Base-by-base conservation (phyloP, 176 grass and related monocot species). In the Lolium rigidum region DNA sequence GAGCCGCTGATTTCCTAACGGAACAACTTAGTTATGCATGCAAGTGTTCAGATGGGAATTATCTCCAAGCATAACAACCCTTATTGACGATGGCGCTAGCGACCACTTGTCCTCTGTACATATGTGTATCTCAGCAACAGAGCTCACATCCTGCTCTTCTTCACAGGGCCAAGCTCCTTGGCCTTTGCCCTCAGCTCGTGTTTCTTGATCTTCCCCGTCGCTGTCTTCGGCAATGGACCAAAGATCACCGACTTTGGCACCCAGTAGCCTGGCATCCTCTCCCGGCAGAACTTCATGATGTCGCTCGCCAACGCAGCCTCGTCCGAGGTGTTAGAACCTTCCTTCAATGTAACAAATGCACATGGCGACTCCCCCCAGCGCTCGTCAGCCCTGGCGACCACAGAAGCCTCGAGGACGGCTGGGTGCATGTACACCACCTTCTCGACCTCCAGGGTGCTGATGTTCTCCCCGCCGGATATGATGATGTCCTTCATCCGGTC, bases 401-500 rank as follows among this genome's bases (percentile, higher is more conserved):
- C 94, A 11, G 94, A 96, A 0, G 43, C 84, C 77, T 99, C 97
- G 0, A 94, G 88, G 55, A 99, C 82, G 4, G 90, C 97, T 35
- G 97, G 92, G 52, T 99, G 92, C 82, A 62, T 25, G 84, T 89
- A 86, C 78, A 99, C 9, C 31, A 76, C 86, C 77, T 93, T 94
- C 88, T 99, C 97, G 56, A 99, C 97, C 82, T 99, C 97, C 86
- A 99, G 79, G 82, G 92, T 99, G 86, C 90, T 94, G 79, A 99
- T 99, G 82, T 99, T 99, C 87, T 96, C 97, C 11, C 97, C 94
- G 9, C 97, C 97, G 22, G 97, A 99, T 87, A 99, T 96, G 81
- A 99, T 94, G 50, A 99, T 94, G 68, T 99, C 97, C 90, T 99
- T 99, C 68, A 93, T 90, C 57, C 97, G 84, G 69, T 99, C 97